Evolutionary conservation across 2,329 filamentous ascomycete genomes (phyloP), one percentile per base, ranked within the genome.

Genomic region (Phialocephala sp.): DNA sequence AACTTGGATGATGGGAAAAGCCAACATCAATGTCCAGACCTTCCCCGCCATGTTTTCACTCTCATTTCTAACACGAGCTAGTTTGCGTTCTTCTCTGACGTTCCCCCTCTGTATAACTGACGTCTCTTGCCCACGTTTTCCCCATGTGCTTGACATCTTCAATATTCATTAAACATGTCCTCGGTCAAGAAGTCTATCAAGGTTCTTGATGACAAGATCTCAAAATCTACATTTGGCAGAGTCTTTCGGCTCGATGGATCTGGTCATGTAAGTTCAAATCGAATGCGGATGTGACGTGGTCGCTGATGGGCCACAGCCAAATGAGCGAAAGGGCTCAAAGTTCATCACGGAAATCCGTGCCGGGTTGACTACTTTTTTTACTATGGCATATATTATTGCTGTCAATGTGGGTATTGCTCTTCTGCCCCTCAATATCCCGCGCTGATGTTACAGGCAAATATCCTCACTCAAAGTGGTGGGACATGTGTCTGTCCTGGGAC

Each of bases 341-440:
- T 93, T 94, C 77, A 88, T 91, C 69, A 90, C 87, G 32, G 92
- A 95, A 77, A 79, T 94, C 65, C 89, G 92, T 22, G 92, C 92
- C 27, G 92, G 92, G 1, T 76, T 94, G 62, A 93, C 92, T 4
- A 95, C 92, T 2, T 91, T 71, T 32, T 71, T 71, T 54, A 71
- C 69, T 5, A 71, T 71, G 69, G 66, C 68, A 27, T 91, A 76
- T 87, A 90, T 66, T 14, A 71, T 71, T 36, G 69, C 69, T 47
- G 68, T 70, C 27, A 70, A 70, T 66, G 68, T 70, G 12, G 43
- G 59, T 57, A 9, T 14, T 22, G 15, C 47, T 39, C 20, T 43
- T 9, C 37, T 18, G 1, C 11, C 6, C 76, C 24, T 60, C 59
- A 6, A 68, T 66, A 57, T 77, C 71, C 4, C 74, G 73, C 8